Evolutionary conservation across 805 yeast genomes (phyloP).

Genomic region (Ogataea degrootiae): DNA sequence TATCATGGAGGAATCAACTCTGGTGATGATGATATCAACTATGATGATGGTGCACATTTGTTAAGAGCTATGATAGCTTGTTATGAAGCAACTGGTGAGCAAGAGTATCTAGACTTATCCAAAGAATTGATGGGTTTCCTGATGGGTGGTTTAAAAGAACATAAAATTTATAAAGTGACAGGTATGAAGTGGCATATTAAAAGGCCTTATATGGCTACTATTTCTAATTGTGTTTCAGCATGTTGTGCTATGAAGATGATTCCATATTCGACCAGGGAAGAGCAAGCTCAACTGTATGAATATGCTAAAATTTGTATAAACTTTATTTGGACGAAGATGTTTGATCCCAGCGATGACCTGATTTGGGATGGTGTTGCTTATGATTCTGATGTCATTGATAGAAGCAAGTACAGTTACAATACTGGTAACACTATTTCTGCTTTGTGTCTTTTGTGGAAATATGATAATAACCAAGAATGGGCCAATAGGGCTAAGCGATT

Average conservation of each 20-base stretch:
- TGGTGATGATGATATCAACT: constrained; percentile 60
- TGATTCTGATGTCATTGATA: constrained; percentile 41
- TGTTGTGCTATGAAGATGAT: constrained; percentile 55
- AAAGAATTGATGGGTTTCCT: constrained; percentile 55
- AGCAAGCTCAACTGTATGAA: constrained; percentile 35
- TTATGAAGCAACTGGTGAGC: constrained; percentile 60
- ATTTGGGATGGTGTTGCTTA: constrained; percentile 59
- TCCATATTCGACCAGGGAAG: constrained; percentile 41
- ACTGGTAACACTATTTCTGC: constrained; percentile 63
- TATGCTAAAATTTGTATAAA: constrained; percentile 56
- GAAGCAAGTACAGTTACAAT: constrained; percentile 63
- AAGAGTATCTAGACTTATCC: constrained; percentile 49
- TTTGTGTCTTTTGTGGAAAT: constrained; percentile 42
- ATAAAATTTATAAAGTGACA: constrained; percentile 42
- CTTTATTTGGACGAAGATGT: constrained; percentile 49
- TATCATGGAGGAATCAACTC: constrained; percentile 46
- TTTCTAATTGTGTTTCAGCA: constrained; percentile 66
- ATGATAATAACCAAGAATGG: constrained; percentile 50
- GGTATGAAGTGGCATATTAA: constrained; percentile 66
- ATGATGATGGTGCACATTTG: constrained; percentile 75
- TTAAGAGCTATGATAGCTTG: constrained; percentile 61
- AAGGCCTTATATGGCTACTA: constrained; percentile 56
- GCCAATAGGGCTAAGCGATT: constrained; percentile 39
- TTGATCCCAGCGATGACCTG: constrained; percentile 50
- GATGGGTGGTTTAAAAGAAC: constrained; percentile 63